These are phyloP conservation scores for Mycena rosella DNA, from an alignment of 768 basidiomycete genomes.

Conservation along the genomic window DNA sequence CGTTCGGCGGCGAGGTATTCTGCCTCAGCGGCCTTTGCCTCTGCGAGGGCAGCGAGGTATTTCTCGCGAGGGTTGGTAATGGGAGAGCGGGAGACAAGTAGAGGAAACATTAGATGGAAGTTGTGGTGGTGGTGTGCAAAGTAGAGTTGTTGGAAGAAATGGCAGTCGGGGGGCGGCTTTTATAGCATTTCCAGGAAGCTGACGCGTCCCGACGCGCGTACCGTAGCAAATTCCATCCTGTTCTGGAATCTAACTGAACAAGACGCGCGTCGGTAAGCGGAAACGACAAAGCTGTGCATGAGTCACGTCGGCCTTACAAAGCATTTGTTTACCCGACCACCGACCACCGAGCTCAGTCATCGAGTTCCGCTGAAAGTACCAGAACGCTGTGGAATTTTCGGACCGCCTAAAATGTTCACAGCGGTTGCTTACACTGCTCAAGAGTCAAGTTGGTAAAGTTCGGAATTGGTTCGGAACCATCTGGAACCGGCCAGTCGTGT, in stretches of 20 bases:
- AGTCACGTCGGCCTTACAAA: neutral
- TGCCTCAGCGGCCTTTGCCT: constrained; percentile 52
- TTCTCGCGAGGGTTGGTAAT: constrained; percentile 46
- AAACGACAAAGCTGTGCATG: neutral
- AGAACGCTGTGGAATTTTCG: no score
- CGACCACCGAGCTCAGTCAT: no score
- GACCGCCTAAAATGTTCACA: no score
- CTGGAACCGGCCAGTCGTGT: no score
- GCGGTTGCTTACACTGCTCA: no score
- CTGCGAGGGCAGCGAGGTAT: constrained; percentile 53
- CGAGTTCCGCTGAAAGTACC: no score
- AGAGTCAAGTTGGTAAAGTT: no score
- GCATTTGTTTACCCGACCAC: no score
- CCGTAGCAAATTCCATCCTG: neutral
- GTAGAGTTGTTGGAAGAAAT: constrained; percentile 9
- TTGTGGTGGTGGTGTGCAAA: constrained; percentile 13
- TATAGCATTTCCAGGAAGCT: constrained; percentile 36
- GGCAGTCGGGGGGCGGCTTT: constrained; percentile 15
- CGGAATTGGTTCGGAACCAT: no score
- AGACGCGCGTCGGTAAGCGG: neutral
- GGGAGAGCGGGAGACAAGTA: constrained; percentile 11
- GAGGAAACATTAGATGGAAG: constrained; percentile 37
- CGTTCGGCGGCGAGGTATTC: constrained; percentile 52
- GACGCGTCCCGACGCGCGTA: constrained; percentile 43
- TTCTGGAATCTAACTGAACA: constrained; percentile 7